Conservation (phyloP, 129 eudicot species). For the Helichrysum umbraculigerum region DNA sequence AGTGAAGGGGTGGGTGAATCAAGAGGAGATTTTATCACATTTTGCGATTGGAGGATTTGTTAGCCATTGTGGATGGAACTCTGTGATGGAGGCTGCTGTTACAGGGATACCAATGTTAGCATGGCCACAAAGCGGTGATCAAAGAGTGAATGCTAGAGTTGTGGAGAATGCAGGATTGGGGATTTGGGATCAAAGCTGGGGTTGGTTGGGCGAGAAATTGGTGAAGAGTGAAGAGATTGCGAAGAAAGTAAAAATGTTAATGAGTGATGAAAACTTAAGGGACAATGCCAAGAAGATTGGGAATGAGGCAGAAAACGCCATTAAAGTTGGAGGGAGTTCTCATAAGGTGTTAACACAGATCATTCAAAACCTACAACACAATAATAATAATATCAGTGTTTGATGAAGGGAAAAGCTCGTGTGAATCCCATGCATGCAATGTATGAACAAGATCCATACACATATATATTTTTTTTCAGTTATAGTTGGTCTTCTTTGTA, state of each 20-base stretch:
- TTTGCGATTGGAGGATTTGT: slow-evolving; percentile 48
- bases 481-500: too few species aligned
- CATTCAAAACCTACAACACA: slow-evolving; percentile 19
- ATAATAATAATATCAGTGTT: background rate
- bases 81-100: slow-evolving; percentile 49
- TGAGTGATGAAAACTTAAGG: slow-evolving; percentile 32
- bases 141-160: slow-evolving; percentile 48
- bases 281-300: slow-evolving; percentile 37
- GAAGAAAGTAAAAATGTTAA: slow-evolving; percentile 32
- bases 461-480: too few species aligned
- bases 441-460: too few species aligned
- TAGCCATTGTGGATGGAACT: slow-evolving; percentile 68
- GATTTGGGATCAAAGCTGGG: slow-evolving; percentile 47
- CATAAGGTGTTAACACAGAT: slow-evolving; percentile 30
- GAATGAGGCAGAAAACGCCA: slow-evolving; percentile 39
- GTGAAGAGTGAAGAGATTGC: slow-evolving; percentile 37
- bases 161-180: slow-evolving; percentile 54
- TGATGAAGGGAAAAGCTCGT: background rate
- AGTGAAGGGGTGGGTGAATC: slow-evolving; percentile 60
- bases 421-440: too few species aligned
- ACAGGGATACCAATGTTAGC: slow-evolving; percentile 51
- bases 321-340: slow-evolving; percentile 35
- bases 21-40: slow-evolving; percentile 45
- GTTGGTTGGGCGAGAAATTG: slow-evolving; percentile 32
- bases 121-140: slow-evolving; percentile 60